Evolutionary conservation across 2,329 filamentous ascomycete species (phyloP), one percentile per base, ranked within the genome.

Genomic region (Nigrograna mackinnonii): DNA sequence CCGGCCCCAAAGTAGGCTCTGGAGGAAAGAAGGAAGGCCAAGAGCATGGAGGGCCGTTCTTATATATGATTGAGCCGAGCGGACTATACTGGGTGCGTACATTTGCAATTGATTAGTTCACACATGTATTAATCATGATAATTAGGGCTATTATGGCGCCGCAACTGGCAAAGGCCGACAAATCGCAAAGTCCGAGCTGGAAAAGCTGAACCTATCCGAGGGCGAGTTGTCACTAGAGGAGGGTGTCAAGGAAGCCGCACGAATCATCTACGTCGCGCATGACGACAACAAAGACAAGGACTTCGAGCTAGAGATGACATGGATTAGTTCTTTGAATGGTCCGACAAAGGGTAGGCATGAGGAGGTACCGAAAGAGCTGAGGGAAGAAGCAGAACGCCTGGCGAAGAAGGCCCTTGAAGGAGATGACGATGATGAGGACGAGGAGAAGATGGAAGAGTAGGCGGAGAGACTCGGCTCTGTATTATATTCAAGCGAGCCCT

Each of bases 271-370:
- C 70, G 84, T 96, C 47, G 91, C 92, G 36, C 94, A 99, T 68
- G 94, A 97, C 71, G 94, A 99, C 71, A 97, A 92, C 79, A 97
- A 97, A 78, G 94, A 97, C 75, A 99, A 99, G 79, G 94, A 97
- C 54, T 99, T 97, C 64, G 94, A 99, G 83, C 79, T 99, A 46
- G 94, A 99, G 78, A 95, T 99, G 91, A 95, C 89, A 46, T 99
- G 94, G 94, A 89, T 97, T 70, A 96, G 91, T 71, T 83, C 80
- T 39, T 72, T 84, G 35, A 83, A 88, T 54, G 92, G 91, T 4
- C 91, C 91, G 24, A 97, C 91, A 50, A 92, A 95, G 76, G 94
- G 94, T 50, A 84, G 86, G 60, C 94, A 99, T 67, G 81, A 92
- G 71, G 90, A 95, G 72, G 94, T 99, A 44, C 94, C 94, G 43